Base-by-base conservation (phyloP, 2,329 filamentous ascomycete species). In the Aureobasidium leucospermi region DNA sequence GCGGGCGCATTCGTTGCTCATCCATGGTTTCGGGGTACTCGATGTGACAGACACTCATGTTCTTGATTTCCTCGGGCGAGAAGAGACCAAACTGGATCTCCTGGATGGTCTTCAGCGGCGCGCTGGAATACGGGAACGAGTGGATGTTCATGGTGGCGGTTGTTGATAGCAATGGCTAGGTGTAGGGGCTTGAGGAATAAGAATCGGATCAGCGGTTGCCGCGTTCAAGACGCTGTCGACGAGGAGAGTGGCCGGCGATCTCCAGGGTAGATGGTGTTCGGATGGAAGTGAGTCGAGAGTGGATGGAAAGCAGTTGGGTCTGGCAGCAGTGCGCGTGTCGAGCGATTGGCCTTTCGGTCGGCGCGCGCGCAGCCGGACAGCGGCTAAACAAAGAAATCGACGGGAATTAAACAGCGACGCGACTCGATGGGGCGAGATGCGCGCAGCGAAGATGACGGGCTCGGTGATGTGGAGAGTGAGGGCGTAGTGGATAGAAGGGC, bases 21-120 rank as follows among this genome's bases (percentile, higher is more conserved):
- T 99, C 94, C 94, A 99, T 96, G 31, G 94, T 97, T 80, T 99
- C 94, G n/a, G 94, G 92, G 73, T 96, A 97, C 74, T 94, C 84
- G 73, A 99, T 93, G 74, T 96, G 90, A 67, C 87, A 89, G 64
- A 97, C 93, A 76, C 92, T 96, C 90, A 97, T 95, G 70, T 88
- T 92, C 81, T 99, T 97, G 77, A 97, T 96, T 80, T 99, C 95
- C 74, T 99, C 94, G 29, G 94, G 94, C 38, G 94, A 96, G 76
- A 99, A 85, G 73, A 99, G 84, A 72, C 94, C 94, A 73, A 99
- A 99, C 81, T 99, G 95, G 69, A 99, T 96, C 82, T 99, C 95
- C 82, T 96, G 88, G 70, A 99, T 92, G 66, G 89, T 96, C 81
- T 94, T 93, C 83, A 97, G 83, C 75, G 92, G 92, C 84, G 89